These are phyloP conservation scores for Elaeagnus macrophylla DNA, from an alignment of 306 rosid genomes.

Conservation along the genomic window DNA sequence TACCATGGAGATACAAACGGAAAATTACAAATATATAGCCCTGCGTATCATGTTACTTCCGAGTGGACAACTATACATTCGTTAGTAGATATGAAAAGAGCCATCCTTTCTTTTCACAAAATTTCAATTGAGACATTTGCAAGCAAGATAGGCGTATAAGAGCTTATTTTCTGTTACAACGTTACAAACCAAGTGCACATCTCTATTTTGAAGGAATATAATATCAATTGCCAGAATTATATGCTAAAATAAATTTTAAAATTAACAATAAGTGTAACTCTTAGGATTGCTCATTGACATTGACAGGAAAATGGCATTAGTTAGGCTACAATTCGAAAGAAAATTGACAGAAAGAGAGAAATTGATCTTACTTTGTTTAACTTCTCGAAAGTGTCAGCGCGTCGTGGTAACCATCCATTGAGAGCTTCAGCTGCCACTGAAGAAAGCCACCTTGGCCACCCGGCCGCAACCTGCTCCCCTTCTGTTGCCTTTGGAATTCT, in stretches of 20 bases:
- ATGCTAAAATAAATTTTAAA: too few relatives aligned
- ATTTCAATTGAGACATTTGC: too few relatives aligned
- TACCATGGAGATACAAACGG: neutral
- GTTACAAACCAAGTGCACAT: too few relatives aligned
- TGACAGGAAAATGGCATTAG: constrained; percentile 3
- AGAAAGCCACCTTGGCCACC: constrained; percentile 95
- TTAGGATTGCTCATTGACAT: neutral
- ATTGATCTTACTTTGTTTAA: constrained; percentile 49
- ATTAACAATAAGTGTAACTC: too few relatives aligned
- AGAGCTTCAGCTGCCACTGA: constrained; percentile 80
- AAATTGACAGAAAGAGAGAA: constrained; percentile 8
- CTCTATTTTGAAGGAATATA: too few relatives aligned
- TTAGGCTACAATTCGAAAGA: constrained; percentile 5
- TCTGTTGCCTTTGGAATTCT: constrained; percentile 51
- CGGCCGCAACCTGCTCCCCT: constrained; percentile 88
- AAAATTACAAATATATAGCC: constrained; percentile 3
- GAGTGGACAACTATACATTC: too few relatives aligned
- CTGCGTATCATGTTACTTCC: too few relatives aligned
- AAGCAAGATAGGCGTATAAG: too few relatives aligned
- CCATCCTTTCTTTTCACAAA: too few relatives aligned
- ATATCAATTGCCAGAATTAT: too few relatives aligned
- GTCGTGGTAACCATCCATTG: constrained; percentile 76
- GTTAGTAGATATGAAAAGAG: too few relatives aligned
- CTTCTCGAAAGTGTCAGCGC: constrained; percentile 71
- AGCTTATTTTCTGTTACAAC: too few relatives aligned